A percentile compares a stretch with the other conserved stretches of the same genome.
Conservation (phyloP, 352 stramenopile species). For the Globisporangium iwayamae region DNA sequence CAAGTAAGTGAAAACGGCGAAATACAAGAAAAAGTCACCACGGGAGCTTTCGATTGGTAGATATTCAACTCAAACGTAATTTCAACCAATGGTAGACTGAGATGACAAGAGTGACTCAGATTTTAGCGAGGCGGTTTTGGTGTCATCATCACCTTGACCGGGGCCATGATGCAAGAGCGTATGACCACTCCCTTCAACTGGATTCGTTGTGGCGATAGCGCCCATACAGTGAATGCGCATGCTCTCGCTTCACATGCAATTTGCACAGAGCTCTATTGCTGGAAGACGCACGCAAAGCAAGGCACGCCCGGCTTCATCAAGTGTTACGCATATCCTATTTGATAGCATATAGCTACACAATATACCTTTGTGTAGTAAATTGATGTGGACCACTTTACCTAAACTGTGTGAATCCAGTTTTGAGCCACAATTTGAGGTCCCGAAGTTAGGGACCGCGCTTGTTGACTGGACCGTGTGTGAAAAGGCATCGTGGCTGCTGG, state of each 20-base stretch:
- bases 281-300: too few species aligned
- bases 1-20: background rate
- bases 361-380: background rate
- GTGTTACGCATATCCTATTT: background rate
- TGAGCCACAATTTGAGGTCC: background rate
- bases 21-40: background rate
- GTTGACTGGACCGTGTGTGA: conserved; percentile 14
- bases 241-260: background rate
- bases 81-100: background rate
- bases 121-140: background rate
- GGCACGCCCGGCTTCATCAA: background rate
- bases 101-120: background rate
- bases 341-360: background rate
- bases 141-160: conserved; percentile 1
- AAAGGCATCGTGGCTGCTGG: background rate
- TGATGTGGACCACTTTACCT: background rate
- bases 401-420: background rate
- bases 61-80: background rate
- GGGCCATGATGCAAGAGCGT: background rate
- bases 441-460: conserved; percentile 1
- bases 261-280: too few species aligned
- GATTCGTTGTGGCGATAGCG: too few species aligned
- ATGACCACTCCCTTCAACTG: background rate
- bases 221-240: background rate
- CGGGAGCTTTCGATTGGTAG: background rate